These are phyloP conservation scores for Podaxis sp. DNA, from an alignment of 768 basidiomycete genomes.

Conservation along the genomic window DNA sequence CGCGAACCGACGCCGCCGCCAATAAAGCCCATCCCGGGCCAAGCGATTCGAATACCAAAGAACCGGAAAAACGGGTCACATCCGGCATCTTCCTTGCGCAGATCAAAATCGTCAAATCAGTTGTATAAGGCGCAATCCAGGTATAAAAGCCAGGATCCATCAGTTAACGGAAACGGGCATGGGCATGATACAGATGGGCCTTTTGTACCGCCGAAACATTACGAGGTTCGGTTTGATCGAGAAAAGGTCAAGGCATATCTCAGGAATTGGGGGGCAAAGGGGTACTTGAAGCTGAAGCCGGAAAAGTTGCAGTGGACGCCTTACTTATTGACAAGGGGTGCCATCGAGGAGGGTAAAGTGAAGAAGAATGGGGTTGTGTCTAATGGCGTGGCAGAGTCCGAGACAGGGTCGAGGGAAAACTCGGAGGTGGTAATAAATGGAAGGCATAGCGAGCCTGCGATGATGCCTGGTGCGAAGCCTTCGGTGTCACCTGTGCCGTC, in stretches of 20 bases:
- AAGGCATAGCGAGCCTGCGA: neutral
- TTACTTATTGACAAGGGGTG: conserved; percentile 64
- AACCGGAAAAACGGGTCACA: conserved; percentile 67
- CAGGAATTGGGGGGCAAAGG: conserved; percentile 71
- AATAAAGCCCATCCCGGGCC: conserved; percentile 70
- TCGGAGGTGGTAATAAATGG: neutral
- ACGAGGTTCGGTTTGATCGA: conserved; percentile 75
- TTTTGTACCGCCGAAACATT: conserved; percentile 65
- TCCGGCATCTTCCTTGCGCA: conserved; percentile 18
- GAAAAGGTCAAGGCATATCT: conserved; percentile 66
- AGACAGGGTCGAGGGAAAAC: neutral
- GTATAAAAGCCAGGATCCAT: conserved; percentile 20
- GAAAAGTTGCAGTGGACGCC: conserved; percentile 95
- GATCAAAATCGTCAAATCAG: conserved; percentile 40
- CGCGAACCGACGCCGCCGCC: conserved; percentile 50
- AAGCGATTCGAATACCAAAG: conserved; percentile 72
- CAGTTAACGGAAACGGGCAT: conserved; percentile 32
- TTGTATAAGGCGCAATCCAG: conserved; percentile 57
- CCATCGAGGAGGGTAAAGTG: conserved; percentile 24
- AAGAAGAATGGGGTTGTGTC: conserved; percentile 1
- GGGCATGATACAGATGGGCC: conserved; percentile 45
- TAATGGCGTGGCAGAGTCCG: conserved; percentile 5
- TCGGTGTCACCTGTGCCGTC: neutral
- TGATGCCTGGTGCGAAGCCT: neutral
- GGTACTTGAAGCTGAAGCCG: conserved; percentile 71